Evolutionary conservation across 148 eudicot genomes (phyloP).

Genomic region (Fallopia convolvulus): DNA sequence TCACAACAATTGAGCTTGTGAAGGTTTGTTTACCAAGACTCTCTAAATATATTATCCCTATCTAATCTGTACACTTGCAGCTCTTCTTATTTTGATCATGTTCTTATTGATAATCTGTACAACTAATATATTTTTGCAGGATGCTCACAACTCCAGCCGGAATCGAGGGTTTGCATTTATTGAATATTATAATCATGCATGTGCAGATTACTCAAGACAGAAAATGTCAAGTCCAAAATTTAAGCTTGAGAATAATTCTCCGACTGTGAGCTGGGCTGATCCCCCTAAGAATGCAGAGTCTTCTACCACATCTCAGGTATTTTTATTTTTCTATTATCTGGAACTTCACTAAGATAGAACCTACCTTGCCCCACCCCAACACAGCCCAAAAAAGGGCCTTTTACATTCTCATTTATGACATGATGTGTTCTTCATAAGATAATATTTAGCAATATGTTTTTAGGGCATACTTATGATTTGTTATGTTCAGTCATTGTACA

Average conservation of each 20-base stretch:
- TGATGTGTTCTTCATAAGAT: too few species aligned
- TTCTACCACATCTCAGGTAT: constrained; percentile 56
- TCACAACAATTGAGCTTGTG: constrained; percentile 55
- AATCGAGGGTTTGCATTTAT: constrained; percentile 93
- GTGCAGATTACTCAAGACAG: constrained; percentile 87
- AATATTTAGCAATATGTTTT: not conserved
- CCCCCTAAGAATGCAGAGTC: constrained; percentile 74
- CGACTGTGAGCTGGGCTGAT: constrained; percentile 97
- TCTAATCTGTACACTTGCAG: not conserved
- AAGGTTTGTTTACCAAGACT: constrained; percentile 40
- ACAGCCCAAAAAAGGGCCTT: not conserved
- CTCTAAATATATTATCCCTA: not conserved
- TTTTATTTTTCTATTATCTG: not conserved
- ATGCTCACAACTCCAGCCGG: constrained; percentile 71
- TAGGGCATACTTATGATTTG: not conserved
- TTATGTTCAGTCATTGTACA: not conserved
- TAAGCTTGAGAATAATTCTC: constrained; percentile 76
- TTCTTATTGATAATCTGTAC: constrained; percentile 7
- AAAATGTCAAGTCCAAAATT: constrained; percentile 73
- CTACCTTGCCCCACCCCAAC: not conserved
- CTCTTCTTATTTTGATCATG: not conserved
- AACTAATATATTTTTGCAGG: constrained; percentile 37
- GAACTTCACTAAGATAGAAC: not conserved
- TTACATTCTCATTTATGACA: not conserved
- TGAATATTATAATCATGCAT: constrained; percentile 91